Conservation (phyloP, 495 filamentous ascomycete genomes). For the Tuber indicum region DNA sequence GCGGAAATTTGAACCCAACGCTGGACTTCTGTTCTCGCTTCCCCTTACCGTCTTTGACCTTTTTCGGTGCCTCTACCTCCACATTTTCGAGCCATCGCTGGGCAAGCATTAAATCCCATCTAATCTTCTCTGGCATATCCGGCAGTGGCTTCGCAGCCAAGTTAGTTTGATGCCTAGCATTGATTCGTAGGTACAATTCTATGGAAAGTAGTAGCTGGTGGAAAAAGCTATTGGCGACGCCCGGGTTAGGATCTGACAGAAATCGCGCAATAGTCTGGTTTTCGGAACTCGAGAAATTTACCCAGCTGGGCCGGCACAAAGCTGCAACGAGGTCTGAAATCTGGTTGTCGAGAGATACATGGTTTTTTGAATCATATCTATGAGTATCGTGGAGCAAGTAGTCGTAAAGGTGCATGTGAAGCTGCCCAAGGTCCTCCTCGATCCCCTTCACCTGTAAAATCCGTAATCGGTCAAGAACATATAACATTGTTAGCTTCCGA, state of each 20-base stretch:
- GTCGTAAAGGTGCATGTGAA: slow-evolving; percentile 43
- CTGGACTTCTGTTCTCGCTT: slow-evolving; percentile 35
- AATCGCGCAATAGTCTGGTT: slow-evolving; percentile 62
- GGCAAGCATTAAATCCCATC: slow-evolving; percentile 62
- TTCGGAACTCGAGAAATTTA: slow-evolving; percentile 57
- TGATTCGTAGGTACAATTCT: slow-evolving; percentile 56
- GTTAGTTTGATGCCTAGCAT: slow-evolving; percentile 34
- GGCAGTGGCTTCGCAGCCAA: slow-evolving; percentile 45
- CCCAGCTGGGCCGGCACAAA: slow-evolving; percentile 57
- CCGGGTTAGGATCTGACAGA: slow-evolving; percentile 49
- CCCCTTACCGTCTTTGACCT: slow-evolving; percentile 41
- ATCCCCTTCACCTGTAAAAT: slow-evolving; percentile 36
- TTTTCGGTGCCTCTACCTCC: slow-evolving; percentile 50
- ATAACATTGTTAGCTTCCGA: slow-evolving; percentile 40
- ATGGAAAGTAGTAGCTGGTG: slow-evolving; percentile 64
- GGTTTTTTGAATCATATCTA: slow-evolving; percentile 43
- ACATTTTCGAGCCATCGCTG: slow-evolving; percentile 63
- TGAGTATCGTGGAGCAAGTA: slow-evolving; percentile 47
- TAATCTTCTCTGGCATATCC: slow-evolving; percentile 59
- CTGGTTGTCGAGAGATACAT: slow-evolving; percentile 57
- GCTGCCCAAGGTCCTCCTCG: slow-evolving; percentile 35
- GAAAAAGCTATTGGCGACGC: slow-evolving; percentile 55
- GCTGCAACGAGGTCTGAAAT: slow-evolving; percentile 62
- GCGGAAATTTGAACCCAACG: slow-evolving; percentile 52
- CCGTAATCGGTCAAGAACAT: slow-evolving; percentile 41